Conservation (phyloP, 2,329 filamentous ascomycete species). For the Fusarium newnesense region DNA sequence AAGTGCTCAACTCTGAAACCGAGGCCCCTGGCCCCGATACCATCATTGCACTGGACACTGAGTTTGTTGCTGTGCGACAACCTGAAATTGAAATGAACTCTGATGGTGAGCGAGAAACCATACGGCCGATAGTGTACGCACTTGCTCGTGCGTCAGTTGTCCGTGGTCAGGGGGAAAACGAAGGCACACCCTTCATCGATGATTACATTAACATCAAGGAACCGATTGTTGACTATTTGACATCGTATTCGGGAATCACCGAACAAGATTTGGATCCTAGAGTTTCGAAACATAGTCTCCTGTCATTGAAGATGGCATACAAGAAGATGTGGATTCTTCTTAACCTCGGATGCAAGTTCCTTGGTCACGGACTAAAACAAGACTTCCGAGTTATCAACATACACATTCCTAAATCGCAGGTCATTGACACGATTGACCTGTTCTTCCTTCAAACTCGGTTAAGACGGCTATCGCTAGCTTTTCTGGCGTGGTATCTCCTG, state of each 20-base stretch:
- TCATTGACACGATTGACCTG: constrained; percentile 92
- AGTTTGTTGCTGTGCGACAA: constrained; percentile 92
- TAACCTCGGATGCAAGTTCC: constrained; percentile 92
- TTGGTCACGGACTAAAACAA: constrained; percentile 92
- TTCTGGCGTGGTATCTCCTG: constrained; percentile 89
- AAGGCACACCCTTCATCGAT: constrained; percentile 91
- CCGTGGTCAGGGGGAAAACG: constrained; percentile 79
- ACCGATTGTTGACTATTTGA: constrained; percentile 93
- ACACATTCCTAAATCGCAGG: constrained; percentile 87
- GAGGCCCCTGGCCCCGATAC: constrained; percentile 78
- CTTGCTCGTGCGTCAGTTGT: constrained; percentile 94
- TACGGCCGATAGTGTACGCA: constrained; percentile 88
- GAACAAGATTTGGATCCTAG: constrained; percentile 84
- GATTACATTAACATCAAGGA: constrained; percentile 96
- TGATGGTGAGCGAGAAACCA: constrained; percentile 88
- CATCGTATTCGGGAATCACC: constrained; percentile 91
- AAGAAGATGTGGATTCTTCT: constrained; percentile 98
- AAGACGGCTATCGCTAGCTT: constrained; percentile 90
- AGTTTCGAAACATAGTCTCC: constrained; percentile 82
- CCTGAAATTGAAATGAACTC: constrained; percentile 97
- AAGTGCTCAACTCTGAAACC: constrained; percentile 62
- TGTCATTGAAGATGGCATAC: constrained; percentile 90
- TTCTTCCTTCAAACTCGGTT: constrained; percentile 85
- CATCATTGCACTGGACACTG: constrained; percentile 91
- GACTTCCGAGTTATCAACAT: constrained; percentile 99